Conservation (phyloP, 352 stramenopile genomes). For the Halophytophthora polymorphica region DNA sequence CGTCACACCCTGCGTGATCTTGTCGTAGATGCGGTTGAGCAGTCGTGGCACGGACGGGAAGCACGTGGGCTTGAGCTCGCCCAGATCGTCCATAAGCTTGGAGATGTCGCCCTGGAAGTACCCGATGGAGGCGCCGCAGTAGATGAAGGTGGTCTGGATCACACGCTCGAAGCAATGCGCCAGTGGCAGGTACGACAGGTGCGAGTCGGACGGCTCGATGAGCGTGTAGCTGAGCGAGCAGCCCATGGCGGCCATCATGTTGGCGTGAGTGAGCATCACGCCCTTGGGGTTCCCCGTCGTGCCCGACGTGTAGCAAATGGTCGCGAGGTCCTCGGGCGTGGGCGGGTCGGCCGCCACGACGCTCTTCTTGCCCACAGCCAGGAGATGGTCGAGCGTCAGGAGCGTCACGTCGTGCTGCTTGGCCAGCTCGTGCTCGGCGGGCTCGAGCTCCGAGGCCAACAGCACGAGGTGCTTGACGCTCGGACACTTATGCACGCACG, state of each 20-base stretch:
- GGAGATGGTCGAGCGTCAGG: slow-evolving; percentile 38
- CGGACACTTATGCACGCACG: slow-evolving; percentile 42
- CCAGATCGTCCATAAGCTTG: slow-evolving; percentile 89
- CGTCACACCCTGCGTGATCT: slow-evolving; percentile 61
- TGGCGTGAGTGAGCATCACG: slow-evolving; percentile 60
- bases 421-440: slow-evolving; percentile 27
- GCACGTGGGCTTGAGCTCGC: slow-evolving; percentile 83
- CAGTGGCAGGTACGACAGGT: slow-evolving; percentile 93
- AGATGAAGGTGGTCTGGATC: slow-evolving; percentile 49
- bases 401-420: slow-evolving; percentile 34
- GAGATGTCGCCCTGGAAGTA: slow-evolving; percentile 90
- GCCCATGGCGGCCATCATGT: slow-evolving; percentile 28
- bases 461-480: slow-evolving; percentile 51
- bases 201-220: slow-evolving; percentile 17
- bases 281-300: slow-evolving; percentile 76
- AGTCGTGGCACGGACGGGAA: slow-evolving; percentile 91
- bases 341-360: slow-evolving; percentile 46
- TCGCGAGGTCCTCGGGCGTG: slow-evolving; percentile 77
- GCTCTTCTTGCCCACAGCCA: slow-evolving; percentile 37
- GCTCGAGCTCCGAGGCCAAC: slow-evolving; percentile 44
- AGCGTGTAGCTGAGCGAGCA: slow-evolving; percentile 14
- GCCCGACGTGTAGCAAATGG: slow-evolving; percentile 88
- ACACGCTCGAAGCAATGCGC: slow-evolving; percentile 93
- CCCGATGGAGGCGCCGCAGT: slow-evolving; percentile 74
- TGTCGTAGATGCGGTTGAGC: slow-evolving; percentile 95